These are phyloP conservation scores for Talaromyces sp. DNA, from an alignment of 2,329 filamentous ascomycete species.

Conservation along the genomic window DNA sequence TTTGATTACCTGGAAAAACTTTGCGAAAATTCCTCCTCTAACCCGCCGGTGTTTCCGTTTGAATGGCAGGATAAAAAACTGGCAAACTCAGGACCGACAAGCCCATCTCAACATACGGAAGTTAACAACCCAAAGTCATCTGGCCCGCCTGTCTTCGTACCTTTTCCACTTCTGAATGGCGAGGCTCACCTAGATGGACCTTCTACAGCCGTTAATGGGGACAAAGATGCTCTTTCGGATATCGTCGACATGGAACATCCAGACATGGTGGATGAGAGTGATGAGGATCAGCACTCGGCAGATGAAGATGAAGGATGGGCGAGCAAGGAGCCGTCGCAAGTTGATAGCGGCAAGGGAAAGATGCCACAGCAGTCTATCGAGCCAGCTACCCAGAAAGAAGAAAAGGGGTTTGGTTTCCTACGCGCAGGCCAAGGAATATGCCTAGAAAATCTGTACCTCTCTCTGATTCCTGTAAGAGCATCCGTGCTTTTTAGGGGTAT, in stretches of 20 bases:
- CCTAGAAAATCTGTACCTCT: conserved; percentile 52
- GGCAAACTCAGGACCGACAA: neutral
- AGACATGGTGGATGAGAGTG: conserved; percentile 25
- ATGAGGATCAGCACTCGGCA: conserved; percentile 21
- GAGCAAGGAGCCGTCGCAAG: neutral
- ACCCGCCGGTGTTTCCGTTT: conserved; percentile 1
- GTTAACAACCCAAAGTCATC: neutral
- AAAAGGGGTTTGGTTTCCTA: conserved; percentile 45
- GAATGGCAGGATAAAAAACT: neutral
- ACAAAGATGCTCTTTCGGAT: conserved; percentile 15
- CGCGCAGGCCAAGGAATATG: conserved; percentile 56
- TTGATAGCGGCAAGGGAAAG: conserved; percentile 11
- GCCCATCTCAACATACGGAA: neutral
- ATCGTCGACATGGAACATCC: conserved; percentile 28
- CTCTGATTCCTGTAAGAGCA: conserved; percentile 58
- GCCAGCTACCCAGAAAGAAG: neutral
- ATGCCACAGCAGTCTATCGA: neutral
- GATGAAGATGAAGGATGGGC: conserved; percentile 12
- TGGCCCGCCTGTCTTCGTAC: neutral
- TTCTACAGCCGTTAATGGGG: neutral
- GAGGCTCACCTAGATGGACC: neutral
- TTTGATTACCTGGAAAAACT: neutral
- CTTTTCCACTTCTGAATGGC: neutral
- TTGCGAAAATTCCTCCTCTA: neutral
- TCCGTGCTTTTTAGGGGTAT: conserved; percentile 54